Conservation (phyloP, 139 green algal species). For the Marvania coccoides region DNA sequence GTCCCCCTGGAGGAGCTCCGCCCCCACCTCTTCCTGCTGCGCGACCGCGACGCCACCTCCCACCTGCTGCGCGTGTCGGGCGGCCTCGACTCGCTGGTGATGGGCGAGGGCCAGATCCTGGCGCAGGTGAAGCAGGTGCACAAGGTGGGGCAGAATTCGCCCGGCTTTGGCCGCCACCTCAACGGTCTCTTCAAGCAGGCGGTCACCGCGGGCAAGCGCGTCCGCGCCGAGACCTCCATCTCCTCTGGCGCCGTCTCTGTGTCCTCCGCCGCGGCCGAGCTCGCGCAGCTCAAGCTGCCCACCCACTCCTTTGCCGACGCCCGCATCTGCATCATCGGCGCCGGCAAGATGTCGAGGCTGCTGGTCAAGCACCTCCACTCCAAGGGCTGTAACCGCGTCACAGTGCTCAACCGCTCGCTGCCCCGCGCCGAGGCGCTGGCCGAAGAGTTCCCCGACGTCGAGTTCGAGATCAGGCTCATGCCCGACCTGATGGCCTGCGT, state of each 20-base stretch:
- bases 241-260: conserved; percentile 89
- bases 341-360: conserved; percentile 95
- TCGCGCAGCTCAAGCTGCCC: conserved; percentile 95
- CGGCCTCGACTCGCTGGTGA: conserved; percentile 95
- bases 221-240: conserved; percentile 93
- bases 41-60: conserved; percentile 89
- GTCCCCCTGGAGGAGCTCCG: conserved; percentile 88
- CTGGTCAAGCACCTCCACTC: conserved; percentile 96
- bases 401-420: conserved; percentile 86
- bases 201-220: conserved; percentile 93
- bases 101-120: conserved; percentile 99
- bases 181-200: conserved; percentile 99
- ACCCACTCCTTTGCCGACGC: conserved; percentile 69
- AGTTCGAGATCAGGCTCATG: conserved; percentile 92
- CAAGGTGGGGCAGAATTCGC: conserved; percentile 83
- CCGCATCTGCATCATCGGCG: conserved; percentile 90
- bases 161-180: conserved; percentile 93
- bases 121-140: conserved; percentile 93
- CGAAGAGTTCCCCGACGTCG: conserved; percentile 93
- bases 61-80: conserved; percentile 92
- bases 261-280: conserved; percentile 90
- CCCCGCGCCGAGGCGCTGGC: conserved; percentile 81
- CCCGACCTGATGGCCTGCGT: conserved; percentile 77
- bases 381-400: conserved; percentile 90
- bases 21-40: conserved; percentile 91